A percentile compares a stretch with the other conserved stretches of the same genome.
Evolutionary conservation across 108 stramenopile species (phyloP).

Genomic region (Skeletonema grethae): DNA sequence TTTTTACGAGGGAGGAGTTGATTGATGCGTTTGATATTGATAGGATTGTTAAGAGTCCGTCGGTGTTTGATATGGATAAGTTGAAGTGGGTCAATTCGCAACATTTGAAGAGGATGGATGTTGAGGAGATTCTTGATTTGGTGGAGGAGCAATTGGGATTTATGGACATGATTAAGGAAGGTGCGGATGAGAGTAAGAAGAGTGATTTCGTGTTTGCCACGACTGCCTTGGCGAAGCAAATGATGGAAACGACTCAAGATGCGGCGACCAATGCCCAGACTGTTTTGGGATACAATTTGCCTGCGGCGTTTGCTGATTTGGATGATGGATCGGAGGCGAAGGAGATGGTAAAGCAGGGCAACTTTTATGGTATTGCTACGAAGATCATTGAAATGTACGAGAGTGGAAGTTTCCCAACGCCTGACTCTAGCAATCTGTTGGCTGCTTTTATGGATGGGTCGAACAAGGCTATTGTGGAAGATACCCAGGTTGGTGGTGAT

Average conservation of each 20-base stretch:
- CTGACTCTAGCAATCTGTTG: constrained; percentile 58
- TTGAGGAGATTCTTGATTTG: constrained; percentile 64
- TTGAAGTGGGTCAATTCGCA: constrained; percentile 96
- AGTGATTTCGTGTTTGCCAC: constrained; percentile 72
- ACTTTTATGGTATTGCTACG: constrained; percentile 74
- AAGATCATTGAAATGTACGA: constrained; percentile 59
- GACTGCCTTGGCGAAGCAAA: constrained; percentile 84
- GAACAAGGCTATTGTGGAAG: constrained; percentile 70
- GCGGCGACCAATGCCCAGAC: constrained; percentile 80
- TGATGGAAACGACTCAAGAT: constrained; percentile 92
- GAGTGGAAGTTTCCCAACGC: constrained; percentile 61
- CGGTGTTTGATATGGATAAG: constrained; percentile 97
- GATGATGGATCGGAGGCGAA: constrained; percentile 72
- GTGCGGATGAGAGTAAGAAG: constrained; percentile 36
- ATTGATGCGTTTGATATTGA: constrained; percentile 92
- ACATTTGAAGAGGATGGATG: constrained; percentile 77
- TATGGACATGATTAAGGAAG: constrained; percentile 61
- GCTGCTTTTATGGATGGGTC: constrained; percentile 75
- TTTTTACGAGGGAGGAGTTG: constrained; percentile 93
- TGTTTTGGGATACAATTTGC: constrained; percentile 83
- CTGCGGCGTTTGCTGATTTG: constrained; percentile 62
- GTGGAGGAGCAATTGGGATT: constrained; percentile 76
- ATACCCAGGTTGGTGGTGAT: constrained; percentile 65
- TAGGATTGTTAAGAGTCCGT: constrained; percentile 93
- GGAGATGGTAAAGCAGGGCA: constrained; percentile 75